Conservation (phyloP, 2,329 filamentous ascomycete species). For the Colletotrichum cordylinicola region DNA sequence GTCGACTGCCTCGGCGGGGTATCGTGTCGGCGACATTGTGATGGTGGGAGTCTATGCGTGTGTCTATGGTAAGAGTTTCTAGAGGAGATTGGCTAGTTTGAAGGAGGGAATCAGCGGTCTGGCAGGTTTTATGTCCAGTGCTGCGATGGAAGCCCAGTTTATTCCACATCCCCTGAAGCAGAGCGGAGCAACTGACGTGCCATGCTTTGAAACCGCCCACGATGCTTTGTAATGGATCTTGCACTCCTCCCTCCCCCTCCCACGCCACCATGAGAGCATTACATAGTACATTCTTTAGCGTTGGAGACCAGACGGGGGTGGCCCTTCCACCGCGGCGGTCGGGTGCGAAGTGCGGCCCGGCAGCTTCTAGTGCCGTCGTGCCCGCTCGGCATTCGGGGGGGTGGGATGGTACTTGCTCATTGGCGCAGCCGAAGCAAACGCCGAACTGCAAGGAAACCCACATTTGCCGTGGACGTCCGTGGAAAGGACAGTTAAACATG, state of each 20-base stretch:
- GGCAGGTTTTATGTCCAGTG: neutral
- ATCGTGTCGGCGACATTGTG: slow-evolving; percentile 7
- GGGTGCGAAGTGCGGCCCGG: neutral
- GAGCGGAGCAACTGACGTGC: neutral
- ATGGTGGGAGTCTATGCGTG: neutral
- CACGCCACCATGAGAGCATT: neutral
- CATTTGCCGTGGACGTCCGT: neutral
- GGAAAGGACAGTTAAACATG: neutral
- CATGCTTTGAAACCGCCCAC: neutral
- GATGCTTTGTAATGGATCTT: neutral
- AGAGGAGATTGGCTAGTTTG: neutral
- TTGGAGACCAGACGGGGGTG: neutral
- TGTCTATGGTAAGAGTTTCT: neutral
- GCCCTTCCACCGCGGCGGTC: neutral
- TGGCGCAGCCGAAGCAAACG: neutral
- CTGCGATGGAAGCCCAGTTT: neutral
- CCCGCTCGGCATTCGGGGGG: neutral
- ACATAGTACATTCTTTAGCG: neutral
- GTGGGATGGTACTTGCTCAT: neutral
- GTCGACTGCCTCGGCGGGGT: slow-evolving; percentile 4
- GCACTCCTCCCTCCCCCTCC: neutral
- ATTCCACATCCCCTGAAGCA: neutral
- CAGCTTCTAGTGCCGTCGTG: neutral
- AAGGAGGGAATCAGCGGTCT: neutral
- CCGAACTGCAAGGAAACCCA: neutral